Evolutionary conservation across 2,329 filamentous ascomycete species (phyloP), one percentile per base, ranked within the genome.

Genomic region (Lachnellula willkommii): DNA sequence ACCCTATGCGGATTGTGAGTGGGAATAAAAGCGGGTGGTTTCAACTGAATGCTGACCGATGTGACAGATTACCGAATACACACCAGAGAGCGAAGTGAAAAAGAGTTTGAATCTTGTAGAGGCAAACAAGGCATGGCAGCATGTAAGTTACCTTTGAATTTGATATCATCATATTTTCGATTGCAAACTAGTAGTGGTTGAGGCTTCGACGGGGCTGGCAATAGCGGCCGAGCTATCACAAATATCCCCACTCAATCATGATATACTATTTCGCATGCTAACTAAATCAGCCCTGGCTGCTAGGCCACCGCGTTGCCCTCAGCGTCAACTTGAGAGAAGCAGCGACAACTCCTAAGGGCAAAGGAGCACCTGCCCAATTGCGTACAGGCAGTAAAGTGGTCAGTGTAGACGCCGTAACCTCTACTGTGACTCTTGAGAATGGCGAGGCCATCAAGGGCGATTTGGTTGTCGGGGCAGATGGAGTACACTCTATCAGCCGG

Each of bases 401-500:
- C 1, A 69, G 72, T 28, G 71, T 81, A 0, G 72, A 81, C 51
- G 61, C 73, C 0, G 55, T 69, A 1, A 66, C 64, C 2, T 75
- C 72, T 1, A 74, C 68, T 0, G 60, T 83, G 0, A 74, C 68
- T 1, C 72, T 82, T 1, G 74, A 74, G 4, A 71, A 75, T 45
- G 80, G 79, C 0, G 68, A 72, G 0, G 63, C 62, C 1, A 62
- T 78, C 5, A 60, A 72, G 2, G 77, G 75, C 2, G 79, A 83
- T 56, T 52, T 83, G 0, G 61, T 83, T 2, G 59, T 83, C 3
- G 80, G 79, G 2, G 80, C 79, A 0, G 80, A 83, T 58, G 81
- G 81, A 0, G 78, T 82, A 2, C 72, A 76, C 61, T 63, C 61
- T 3, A 49, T 50, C 5, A 53, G 49, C 5, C 47, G 60, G 36